Percentiles rank a stretch among this genome's conserved stretches.
Evolutionary conservation across 2,329 filamentous ascomycete genomes (phyloP).

Genomic region (Epichloe sylvatica): DNA sequence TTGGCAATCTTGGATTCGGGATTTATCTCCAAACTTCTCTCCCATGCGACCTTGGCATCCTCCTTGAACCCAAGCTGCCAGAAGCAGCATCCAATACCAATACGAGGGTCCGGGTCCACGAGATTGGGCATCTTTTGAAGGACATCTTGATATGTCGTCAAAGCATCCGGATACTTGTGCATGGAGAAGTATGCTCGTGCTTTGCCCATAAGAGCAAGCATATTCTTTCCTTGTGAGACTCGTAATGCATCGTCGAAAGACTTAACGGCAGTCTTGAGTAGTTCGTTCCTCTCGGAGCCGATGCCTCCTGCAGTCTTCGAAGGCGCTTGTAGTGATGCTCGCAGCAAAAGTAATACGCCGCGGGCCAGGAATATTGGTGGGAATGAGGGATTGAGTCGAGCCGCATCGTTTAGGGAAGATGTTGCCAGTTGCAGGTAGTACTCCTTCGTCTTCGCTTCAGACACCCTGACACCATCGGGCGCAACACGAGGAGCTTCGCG

Average conservation of each 20-base stretch:
- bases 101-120: conserved; percentile 83
- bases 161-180: conserved; percentile 70
- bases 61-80: conserved; percentile 95
- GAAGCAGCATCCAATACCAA: conserved; percentile 91
- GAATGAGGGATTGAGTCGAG: conserved; percentile 81
- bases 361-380: conserved; percentile 83
- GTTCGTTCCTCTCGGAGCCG: conserved; percentile 63
- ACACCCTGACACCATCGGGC: conserved; percentile 47
- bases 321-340: conserved; percentile 69
- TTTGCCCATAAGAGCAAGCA: conserved; percentile 84
- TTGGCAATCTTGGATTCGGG: conserved; percentile 80
- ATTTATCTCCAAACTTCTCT: conserved; percentile 66
- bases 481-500: conserved; percentile 56
- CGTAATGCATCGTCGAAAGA: conserved; percentile 89
- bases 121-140: conserved; percentile 75
- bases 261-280: conserved; percentile 73
- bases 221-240: conserved; percentile 71
- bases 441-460: conserved; percentile 81
- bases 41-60: conserved; percentile 82
- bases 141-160: conserved; percentile 76
- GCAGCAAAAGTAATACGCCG: conserved; percentile 75
- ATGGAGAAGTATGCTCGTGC: conserved; percentile 77
- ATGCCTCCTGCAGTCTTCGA: conserved; percentile 52
- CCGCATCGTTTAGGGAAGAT: conserved; percentile 84
- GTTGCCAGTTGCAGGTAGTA: conserved; percentile 86